A percentile compares a stretch with the other conserved stretches of the same genome.
phyloP scores from a whole-genome alignment of 495 filamentous ascomycete genomes.

The Hypoxylon trugodes region DNA sequence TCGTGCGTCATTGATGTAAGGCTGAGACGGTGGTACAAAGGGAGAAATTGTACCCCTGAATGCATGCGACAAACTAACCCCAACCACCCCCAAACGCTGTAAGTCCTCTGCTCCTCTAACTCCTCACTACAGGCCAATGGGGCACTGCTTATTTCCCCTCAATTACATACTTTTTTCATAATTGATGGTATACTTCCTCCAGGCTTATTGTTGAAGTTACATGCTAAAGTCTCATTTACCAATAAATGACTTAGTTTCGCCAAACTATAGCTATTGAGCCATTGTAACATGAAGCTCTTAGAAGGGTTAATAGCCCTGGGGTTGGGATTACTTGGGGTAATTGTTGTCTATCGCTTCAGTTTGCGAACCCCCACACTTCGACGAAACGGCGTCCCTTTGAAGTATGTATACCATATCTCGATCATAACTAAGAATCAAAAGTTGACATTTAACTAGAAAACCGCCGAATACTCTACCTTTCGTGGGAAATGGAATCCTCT shows the following conservation, averaged over 20 bases:
- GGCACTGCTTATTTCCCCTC: conserved; percentile 1
- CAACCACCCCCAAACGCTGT: not conserved
- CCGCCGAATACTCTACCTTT: conserved; percentile 66
- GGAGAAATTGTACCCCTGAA: conserved; percentile 8
- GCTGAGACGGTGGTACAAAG: conserved; percentile 27
- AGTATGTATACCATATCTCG: conserved; percentile 29
- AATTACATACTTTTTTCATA: too few relatives aligned
- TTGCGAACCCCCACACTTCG: conserved; percentile 43
- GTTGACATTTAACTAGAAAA: conserved; percentile 42
- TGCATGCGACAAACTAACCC: too few relatives aligned
- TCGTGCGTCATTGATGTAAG: conserved; percentile 24
- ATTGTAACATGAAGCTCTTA: conserved; percentile 25
- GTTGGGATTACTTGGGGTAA: conserved; percentile 11
- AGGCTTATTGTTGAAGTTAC: too few relatives aligned
- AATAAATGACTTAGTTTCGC: too few relatives aligned
- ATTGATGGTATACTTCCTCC: too few relatives aligned
- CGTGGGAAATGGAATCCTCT: conserved; percentile 65
- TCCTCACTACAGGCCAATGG: too few relatives aligned
- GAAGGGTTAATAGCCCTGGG: conserved; percentile 20
- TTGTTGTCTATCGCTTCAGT: conserved; percentile 34
- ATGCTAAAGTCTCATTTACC: too few relatives aligned
- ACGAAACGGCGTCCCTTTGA: conserved; percentile 46
- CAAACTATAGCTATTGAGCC: too few relatives aligned
- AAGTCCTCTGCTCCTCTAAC: too few relatives aligned
- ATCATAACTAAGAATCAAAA: not conserved